These are phyloP conservation scores for Quercus alba DNA, from an alignment of 306 rosid genomes.

Conservation along the genomic window DNA sequence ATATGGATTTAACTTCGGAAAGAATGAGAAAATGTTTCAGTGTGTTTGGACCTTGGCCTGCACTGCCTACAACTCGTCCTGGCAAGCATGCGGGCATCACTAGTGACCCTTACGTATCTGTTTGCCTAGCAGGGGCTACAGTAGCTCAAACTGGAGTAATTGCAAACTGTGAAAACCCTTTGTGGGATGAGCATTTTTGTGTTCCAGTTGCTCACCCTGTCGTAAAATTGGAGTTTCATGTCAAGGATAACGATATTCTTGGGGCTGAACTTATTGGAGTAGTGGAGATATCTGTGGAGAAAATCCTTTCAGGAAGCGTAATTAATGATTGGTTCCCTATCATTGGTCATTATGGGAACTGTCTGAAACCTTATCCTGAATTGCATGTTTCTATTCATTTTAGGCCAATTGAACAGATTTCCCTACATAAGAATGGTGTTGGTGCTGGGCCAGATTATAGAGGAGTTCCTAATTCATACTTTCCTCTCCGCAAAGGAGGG, in stretches of 20 bases:
- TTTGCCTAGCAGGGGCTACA: conserved; percentile 63
- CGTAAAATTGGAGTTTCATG: conserved; percentile 50
- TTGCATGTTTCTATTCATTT: conserved; percentile 58
- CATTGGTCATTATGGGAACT: conserved; percentile 35
- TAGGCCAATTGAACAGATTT: conserved; percentile 30
- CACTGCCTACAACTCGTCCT: conserved; percentile 31
- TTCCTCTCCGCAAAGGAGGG: conserved; percentile 66
- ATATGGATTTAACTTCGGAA: conserved; percentile 58
- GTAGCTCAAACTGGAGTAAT: conserved; percentile 65
- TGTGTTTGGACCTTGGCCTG: conserved; percentile 42
- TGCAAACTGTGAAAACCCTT: conserved; percentile 55
- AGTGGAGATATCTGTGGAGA: conserved; percentile 49
- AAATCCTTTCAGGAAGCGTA: conserved; percentile 34
- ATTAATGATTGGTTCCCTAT: conserved; percentile 68
- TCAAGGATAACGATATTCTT: conserved; percentile 68
- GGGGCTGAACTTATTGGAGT: conserved; percentile 73
- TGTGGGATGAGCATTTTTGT: conserved; percentile 62
- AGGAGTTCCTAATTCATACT: conserved; percentile 60
- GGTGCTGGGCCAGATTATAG: conserved; percentile 12
- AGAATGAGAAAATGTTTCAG: conserved; percentile 54
- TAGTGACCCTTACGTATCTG: conserved; percentile 80
- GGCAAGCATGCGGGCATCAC: conserved; percentile 48
- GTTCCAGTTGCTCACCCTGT: conserved; percentile 71
- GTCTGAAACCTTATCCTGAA: conserved; percentile 56
- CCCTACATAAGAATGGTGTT: conserved; percentile 15